Percentiles rank a stretch among this genome's conserved stretches.
These are phyloP conservation scores for Carallia brachiata DNA, from an alignment of 345 rosid species.

Conservation along the genomic window DNA sequence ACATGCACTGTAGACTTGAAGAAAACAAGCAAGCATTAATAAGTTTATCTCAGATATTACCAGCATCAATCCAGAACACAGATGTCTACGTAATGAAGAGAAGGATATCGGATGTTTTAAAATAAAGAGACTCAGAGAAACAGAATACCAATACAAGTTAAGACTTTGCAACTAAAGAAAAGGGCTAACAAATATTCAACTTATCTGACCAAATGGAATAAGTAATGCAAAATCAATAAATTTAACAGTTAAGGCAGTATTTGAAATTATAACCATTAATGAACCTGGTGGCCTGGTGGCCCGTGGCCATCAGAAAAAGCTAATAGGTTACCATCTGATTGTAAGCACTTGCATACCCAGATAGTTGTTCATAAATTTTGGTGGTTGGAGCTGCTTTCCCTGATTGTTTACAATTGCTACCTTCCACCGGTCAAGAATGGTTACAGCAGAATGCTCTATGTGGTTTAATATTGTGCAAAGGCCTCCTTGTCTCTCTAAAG, in stretches of 20 bases:
- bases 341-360: conserved; percentile 41
- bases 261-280: neutral
- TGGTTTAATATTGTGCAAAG: conserved; percentile 63
- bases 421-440: conserved; percentile 85
- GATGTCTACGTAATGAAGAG: no score
- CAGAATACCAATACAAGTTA: no score
- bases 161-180: no score
- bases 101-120: no score
- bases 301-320: neutral
- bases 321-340: neutral
- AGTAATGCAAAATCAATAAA: neutral
- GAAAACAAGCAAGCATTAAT: no score
- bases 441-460: conserved; percentile 72
- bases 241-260: neutral
- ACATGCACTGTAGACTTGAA: conserved; percentile 1
- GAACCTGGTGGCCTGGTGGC: neutral
- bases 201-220: neutral
- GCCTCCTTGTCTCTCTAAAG: conserved; percentile 64
- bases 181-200: neutral
- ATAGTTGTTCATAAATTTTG: conserved; percentile 84
- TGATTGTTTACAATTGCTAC: conserved; percentile 40
- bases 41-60: no score
- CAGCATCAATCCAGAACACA: no score
- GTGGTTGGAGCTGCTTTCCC: conserved; percentile 46
- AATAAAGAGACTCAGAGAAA: no score